Conservation (phyloP, 176 grass and related monocot species). For the Areca catechu region DNA sequence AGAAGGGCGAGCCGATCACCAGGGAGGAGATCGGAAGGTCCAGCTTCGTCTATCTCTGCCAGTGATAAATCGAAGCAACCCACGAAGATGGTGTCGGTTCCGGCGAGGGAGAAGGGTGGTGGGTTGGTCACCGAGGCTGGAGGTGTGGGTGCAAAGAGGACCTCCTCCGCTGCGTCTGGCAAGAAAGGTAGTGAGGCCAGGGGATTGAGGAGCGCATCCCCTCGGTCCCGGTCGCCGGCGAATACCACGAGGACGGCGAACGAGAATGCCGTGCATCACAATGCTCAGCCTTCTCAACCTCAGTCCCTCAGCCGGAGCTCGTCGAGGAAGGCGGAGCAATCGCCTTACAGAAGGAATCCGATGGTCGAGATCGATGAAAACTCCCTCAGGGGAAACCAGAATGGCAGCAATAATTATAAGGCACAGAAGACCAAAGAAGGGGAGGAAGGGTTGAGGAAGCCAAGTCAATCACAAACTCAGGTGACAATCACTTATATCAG, state of each 20-base stretch:
- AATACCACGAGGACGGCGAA: slow-evolving; percentile 24
- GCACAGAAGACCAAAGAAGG: slow-evolving; percentile 31
- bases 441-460: slow-evolving; percentile 2
- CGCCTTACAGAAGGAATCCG: no score
- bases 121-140: neutral
- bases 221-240: slow-evolving; percentile 60
- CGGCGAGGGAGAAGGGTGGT: no score
- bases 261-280: slow-evolving; percentile 26
- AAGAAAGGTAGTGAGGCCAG: neutral
- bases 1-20: no score
- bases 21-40: no score
- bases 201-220: slow-evolving; percentile 42
- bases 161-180: slow-evolving; percentile 8
- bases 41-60: no score
- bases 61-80: no score
- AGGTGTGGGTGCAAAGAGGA: slow-evolving; percentile 10
- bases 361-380: no score
- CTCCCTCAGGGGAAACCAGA: no score
- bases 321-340: no score
- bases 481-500: slow-evolving; percentile 9
- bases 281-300: no score
- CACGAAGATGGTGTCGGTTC: no score
- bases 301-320: no score
- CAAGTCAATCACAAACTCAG: slow-evolving; percentile 21
- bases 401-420: slow-evolving; percentile 14